Conservation (phyloP, 2,329 filamentous ascomycete genomes). For the Colletotrichum destructivum region DNA sequence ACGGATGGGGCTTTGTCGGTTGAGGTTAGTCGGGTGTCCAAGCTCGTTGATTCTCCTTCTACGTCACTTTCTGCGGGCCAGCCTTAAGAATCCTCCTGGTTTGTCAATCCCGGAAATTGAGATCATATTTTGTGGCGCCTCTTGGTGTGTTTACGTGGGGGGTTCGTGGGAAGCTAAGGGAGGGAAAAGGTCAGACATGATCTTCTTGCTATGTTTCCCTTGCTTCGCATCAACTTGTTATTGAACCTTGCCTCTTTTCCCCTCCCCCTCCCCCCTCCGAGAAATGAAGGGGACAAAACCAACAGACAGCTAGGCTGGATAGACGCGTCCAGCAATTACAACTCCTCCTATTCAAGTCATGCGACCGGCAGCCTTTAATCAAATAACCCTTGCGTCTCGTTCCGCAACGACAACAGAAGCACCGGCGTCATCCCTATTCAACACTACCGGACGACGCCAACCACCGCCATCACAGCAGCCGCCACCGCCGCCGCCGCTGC, state of each 20-base stretch:
- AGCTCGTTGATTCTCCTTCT: not conserved
- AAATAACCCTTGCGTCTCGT: constrained; percentile 1
- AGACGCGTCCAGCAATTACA: not conserved
- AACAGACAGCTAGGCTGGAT: not conserved
- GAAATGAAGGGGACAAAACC: not conserved
- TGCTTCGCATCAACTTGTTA: not conserved
- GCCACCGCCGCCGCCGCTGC: not conserved
- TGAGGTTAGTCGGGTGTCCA: constrained; percentile 7
- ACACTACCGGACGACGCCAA: constrained; percentile 2
- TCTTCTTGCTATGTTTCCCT: constrained; percentile 25
- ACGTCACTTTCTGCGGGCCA: constrained; percentile 5
- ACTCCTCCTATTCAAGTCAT: not conserved
- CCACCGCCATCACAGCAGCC: not conserved
- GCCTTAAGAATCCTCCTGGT: not conserved
- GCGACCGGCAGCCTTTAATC: constrained; percentile 5
- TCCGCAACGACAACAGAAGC: not conserved
- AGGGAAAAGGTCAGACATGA: constrained; percentile 32
- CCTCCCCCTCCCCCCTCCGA: constrained; percentile 10
- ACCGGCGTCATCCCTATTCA: not conserved
- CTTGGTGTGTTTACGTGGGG: constrained; percentile 23
- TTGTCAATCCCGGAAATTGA: constrained; percentile 26
- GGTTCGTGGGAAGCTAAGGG: constrained; percentile 38
- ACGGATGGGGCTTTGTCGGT: constrained; percentile 7
- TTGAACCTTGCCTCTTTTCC: not conserved
- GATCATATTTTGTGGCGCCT: constrained; percentile 33